Conservation (phyloP, 306 rosid genomes). For the Prunus armeniaca region DNA sequence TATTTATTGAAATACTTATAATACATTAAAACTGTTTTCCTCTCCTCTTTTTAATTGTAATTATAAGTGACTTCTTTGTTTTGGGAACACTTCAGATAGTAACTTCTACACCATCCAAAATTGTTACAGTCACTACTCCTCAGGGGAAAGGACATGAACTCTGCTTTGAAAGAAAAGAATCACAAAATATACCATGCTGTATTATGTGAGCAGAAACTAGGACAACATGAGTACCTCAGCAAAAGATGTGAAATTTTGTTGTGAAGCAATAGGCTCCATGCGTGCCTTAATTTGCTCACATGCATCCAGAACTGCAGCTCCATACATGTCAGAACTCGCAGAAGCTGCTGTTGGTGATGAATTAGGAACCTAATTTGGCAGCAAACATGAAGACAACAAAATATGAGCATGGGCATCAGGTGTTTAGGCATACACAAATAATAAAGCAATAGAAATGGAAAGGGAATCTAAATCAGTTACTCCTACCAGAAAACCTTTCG, state of each 20-base stretch:
- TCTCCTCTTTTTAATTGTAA: not conserved
- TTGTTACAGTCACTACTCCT: not conserved
- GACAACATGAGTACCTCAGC: not conserved
- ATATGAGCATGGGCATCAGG: conserved; percentile 16
- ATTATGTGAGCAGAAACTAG: conserved; percentile 2
- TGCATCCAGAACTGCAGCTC: conserved; percentile 95
- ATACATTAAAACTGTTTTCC: not conserved
- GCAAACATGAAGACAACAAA: conserved; percentile 26
- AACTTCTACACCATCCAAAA: not conserved
- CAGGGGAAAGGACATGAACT: not conserved
- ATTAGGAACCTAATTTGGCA: conserved; percentile 72
- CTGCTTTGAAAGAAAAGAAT: not conserved
- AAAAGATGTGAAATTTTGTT: conserved; percentile 41
- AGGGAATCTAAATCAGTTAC: not conserved
- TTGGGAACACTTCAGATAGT: not conserved
- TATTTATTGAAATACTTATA: not conserved
- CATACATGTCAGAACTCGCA: conserved; percentile 95
- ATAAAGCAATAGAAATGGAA: not conserved
- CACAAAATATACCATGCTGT: not conserved
- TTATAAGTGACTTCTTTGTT: not conserved
- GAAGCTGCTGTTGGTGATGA: conserved; percentile 96
- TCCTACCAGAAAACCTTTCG: not conserved
- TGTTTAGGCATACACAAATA: conserved; percentile 4
- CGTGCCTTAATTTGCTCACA: conserved; percentile 84
- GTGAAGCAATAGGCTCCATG: conserved; percentile 79